Conservation (phyloP, 345 rosid genomes). For the Citropsis articulata region DNA sequence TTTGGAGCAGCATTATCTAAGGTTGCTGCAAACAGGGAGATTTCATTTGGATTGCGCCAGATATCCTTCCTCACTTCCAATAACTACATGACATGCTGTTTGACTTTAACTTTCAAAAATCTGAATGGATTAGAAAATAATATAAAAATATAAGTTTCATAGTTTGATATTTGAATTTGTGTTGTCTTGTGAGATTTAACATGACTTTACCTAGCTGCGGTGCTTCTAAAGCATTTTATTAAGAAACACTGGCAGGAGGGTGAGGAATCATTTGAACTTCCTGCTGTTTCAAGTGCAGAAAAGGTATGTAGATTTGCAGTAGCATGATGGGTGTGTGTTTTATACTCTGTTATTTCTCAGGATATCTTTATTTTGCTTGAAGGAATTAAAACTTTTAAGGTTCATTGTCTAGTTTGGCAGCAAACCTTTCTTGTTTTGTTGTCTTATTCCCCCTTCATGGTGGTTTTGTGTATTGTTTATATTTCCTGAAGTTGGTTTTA, state of each 20-base stretch:
- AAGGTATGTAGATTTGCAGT: constrained; percentile 43
- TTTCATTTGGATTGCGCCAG: constrained; percentile 79
- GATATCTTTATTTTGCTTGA: not conserved
- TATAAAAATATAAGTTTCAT: not conserved
- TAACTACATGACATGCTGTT: not conserved
- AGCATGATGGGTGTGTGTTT: not conserved
- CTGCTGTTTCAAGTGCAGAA: constrained; percentile 63
- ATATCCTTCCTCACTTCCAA: constrained; percentile 55
- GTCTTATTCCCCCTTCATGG: not conserved
- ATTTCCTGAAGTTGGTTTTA: not conserved
- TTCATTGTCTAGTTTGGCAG: not conserved
- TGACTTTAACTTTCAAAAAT: not conserved
- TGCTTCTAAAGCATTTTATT: constrained; percentile 81
- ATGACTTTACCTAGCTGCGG: constrained; percentile 76
- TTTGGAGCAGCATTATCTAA: constrained; percentile 78
- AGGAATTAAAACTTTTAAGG: not conserved
- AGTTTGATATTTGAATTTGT: not conserved
- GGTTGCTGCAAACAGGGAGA: constrained; percentile 73
- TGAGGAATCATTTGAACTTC: constrained; percentile 76
- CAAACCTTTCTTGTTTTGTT: not conserved
- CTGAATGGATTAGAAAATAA: not conserved
- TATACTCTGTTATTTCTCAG: not conserved
- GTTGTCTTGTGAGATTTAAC: constrained; percentile 49
- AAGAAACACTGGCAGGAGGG: constrained; percentile 90
- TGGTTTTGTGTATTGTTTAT: not conserved